Evolutionary conservation across 2,329 filamentous ascomycete species (phyloP).

Genomic region (Talaromyces piceae): DNA sequence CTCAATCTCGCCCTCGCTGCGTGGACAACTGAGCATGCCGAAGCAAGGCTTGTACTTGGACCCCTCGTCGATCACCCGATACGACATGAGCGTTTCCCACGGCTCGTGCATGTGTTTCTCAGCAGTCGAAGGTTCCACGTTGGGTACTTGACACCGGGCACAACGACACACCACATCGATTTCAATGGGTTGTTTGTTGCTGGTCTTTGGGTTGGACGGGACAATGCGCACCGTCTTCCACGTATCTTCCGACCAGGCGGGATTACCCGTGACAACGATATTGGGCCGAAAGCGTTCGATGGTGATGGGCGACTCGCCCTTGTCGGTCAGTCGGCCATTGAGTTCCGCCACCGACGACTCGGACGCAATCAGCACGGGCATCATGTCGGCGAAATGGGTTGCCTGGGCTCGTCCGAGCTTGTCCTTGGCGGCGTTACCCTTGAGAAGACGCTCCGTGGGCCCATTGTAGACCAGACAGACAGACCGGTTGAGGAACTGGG

Average conservation of each 20-base stretch:
- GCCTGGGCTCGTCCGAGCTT: slow-evolving; percentile 48
- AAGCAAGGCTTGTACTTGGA: slow-evolving; percentile 60
- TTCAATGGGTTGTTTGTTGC: slow-evolving; percentile 26
- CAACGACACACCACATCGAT: slow-evolving; percentile 55
- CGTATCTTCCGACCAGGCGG: slow-evolving; percentile 55
- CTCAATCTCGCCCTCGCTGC: slow-evolving; percentile 46
- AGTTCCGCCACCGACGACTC: slow-evolving; percentile 52
- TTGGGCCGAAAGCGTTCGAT: slow-evolving; percentile 60
- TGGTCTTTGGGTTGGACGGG: not conserved
- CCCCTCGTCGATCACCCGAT: slow-evolving; percentile 52
- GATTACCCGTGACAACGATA: slow-evolving; percentile 50
- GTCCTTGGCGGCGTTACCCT: slow-evolving; percentile 49
- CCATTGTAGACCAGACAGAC: slow-evolving; percentile 57
- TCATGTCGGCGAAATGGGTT: slow-evolving; percentile 54
- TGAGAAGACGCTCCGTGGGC: slow-evolving; percentile 47
- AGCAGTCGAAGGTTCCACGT: slow-evolving; percentile 57
- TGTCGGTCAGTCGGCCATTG: slow-evolving; percentile 43
- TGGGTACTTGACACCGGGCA: slow-evolving; percentile 55
- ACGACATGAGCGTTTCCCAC: slow-evolving; percentile 56
- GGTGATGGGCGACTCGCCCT: slow-evolving; percentile 42
- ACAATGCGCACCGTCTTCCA: slow-evolving; percentile 51
- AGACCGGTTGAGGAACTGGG: slow-evolving; percentile 47
- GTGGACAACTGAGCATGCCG: slow-evolving; percentile 57
- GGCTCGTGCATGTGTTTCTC: slow-evolving; percentile 52
- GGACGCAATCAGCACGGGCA: slow-evolving; percentile 50